Conservation (phyloP, 345 rosid species). For the Toxicodendron radicans region DNA sequence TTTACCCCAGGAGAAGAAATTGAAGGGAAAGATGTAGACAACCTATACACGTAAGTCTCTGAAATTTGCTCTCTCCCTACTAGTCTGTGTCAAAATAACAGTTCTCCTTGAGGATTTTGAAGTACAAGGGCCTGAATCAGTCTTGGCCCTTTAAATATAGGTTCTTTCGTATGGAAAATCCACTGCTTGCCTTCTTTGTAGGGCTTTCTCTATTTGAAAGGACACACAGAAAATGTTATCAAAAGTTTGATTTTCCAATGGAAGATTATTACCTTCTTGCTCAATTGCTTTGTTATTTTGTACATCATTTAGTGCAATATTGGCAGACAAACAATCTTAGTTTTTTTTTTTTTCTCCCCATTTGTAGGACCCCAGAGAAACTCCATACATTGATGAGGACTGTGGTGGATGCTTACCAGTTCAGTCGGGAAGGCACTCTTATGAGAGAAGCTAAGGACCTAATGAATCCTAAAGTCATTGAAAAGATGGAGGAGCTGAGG, state of each 20-base stretch:
- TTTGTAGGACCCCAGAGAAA: conserved; percentile 76
- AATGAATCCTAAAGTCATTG: conserved; percentile 74
- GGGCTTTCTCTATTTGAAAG: neutral
- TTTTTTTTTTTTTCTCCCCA: conserved; percentile 3
- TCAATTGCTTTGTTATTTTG: neutral
- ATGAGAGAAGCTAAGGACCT: conserved; percentile 84
- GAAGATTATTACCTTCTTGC: neutral
- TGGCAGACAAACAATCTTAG: neutral
- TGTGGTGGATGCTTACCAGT: conserved; percentile 70
- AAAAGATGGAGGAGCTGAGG: conserved; percentile 62
- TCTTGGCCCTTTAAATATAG: neutral
- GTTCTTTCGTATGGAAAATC: neutral
- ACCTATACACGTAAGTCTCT: conserved; percentile 70
- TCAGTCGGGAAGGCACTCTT: conserved; percentile 70
- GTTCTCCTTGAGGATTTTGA: neutral
- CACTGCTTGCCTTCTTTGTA: neutral
- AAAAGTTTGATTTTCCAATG: too few relatives aligned
- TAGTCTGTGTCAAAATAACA: neutral
- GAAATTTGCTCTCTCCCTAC: conserved; percentile 1
- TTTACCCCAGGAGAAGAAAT: conserved; percentile 79
- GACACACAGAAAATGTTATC: neutral
- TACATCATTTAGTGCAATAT: neutral
- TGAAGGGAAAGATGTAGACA: conserved; percentile 74
- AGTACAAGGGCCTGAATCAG: too few relatives aligned
- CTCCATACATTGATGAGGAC: conserved; percentile 63